Conservation (phyloP, 192 early-diverging fungal species). For the Geranomyces michiganensis region DNA sequence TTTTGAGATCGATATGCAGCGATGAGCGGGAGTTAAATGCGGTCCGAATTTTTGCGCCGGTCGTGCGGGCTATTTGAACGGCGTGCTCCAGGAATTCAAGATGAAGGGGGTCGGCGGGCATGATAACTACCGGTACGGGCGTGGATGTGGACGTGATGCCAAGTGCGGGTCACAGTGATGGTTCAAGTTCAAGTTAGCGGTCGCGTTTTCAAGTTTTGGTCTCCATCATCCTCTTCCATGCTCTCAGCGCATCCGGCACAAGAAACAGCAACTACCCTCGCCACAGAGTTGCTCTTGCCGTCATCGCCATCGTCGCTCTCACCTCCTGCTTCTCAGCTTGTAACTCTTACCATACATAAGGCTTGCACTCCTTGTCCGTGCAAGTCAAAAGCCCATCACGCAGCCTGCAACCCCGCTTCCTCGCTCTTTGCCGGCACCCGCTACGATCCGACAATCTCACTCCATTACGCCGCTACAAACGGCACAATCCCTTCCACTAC, state of each 20-base stretch:
- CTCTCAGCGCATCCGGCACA: too few relatives aligned
- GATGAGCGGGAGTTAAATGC: constrained; percentile 52
- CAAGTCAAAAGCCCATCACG: background rate
- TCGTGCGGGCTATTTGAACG: constrained; percentile 51
- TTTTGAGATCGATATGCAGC: constrained; percentile 39
- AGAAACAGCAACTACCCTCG: too few relatives aligned
- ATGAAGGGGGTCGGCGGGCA: background rate
- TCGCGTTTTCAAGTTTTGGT: too few relatives aligned
- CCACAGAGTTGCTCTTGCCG: too few relatives aligned
- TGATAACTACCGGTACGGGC: background rate
- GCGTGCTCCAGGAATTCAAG: constrained; percentile 16
- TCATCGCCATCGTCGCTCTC: too few relatives aligned
- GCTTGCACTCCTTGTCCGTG: background rate
- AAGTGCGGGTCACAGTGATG: too few relatives aligned
- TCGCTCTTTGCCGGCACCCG: background rate
- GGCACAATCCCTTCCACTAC: background rate
- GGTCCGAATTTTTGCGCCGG: constrained; percentile 61
- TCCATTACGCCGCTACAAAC: background rate
- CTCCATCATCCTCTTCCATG: too few relatives aligned
- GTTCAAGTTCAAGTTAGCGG: too few relatives aligned
- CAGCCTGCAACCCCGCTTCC: background rate
- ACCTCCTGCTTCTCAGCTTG: too few relatives aligned
- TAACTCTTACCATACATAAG: background rate
- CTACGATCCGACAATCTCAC: background rate
- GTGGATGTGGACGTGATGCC: too few relatives aligned